Evolutionary conservation across 352 stramenopile genomes (phyloP).

Genomic region (Globisporangium emineosum): DNA sequence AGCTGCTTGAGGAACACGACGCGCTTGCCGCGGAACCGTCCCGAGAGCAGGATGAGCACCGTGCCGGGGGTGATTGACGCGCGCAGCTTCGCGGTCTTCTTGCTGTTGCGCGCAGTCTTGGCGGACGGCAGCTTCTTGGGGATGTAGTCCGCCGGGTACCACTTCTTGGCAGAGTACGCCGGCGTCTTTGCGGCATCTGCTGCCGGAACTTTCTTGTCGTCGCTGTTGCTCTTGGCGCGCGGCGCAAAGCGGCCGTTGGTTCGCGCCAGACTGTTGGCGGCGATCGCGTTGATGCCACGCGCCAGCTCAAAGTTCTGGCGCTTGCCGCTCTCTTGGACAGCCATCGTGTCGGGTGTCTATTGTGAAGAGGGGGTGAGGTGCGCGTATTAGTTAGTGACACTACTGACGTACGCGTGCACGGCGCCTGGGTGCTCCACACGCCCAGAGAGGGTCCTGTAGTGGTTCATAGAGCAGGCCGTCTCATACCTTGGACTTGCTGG

Average conservation of each 20-base stretch:
- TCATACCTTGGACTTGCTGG: not conserved
- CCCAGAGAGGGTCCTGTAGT: not conserved
- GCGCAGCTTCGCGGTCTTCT: slow-evolving; percentile 93
- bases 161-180: slow-evolving; percentile 51
- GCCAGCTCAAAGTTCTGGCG: slow-evolving; percentile 69
- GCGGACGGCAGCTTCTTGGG: slow-evolving; percentile 64
- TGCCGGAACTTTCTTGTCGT: slow-evolving; percentile 58
- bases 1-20: slow-evolving; percentile 98
- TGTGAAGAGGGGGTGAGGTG: not conserved
- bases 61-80: slow-evolving; percentile 96
- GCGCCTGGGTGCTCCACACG: not conserved
- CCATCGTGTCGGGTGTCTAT: slow-evolving; percentile 4
- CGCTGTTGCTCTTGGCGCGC: slow-evolving; percentile 47
- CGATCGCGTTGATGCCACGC: slow-evolving; percentile 78
- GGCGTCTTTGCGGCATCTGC: slow-evolving; percentile 15
- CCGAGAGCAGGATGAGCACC: slow-evolving; percentile 97
- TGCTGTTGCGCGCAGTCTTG: slow-evolving; percentile 76
- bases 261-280: slow-evolving; percentile 53
- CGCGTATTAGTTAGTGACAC: not conserved
- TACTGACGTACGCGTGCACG: not conserved
- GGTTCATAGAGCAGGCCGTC: not conserved
- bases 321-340: slow-evolving; percentile 19
- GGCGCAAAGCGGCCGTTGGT: slow-evolving; percentile 40
- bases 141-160: slow-evolving; percentile 77
- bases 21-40: slow-evolving; percentile 97